Evolutionary conservation across 2,329 filamentous ascomycete species (phyloP), one percentile per base, ranked within the genome.

Genomic region (Aaosphaeria pasadenensis): DNA sequence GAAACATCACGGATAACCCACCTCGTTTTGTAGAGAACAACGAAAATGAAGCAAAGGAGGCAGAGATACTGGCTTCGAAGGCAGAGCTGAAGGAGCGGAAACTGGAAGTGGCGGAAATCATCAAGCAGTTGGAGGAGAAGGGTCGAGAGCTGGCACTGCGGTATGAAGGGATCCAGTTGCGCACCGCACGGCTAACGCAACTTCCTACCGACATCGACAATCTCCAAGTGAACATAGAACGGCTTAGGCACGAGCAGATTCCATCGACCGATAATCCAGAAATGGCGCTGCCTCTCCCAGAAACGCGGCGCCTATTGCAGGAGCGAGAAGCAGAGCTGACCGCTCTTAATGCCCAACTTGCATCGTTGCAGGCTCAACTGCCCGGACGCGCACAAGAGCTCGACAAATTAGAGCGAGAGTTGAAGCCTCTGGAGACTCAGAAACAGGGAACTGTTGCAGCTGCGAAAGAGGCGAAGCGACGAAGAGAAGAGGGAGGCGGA

Each of bases 1-100:
- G 91, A 57, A 86, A 89, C 54, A 95, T 97, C 59, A 90, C 95
- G 11, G 90, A 89, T 54, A 89, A 96, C 54, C 90, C 91, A 43
- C 94, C 92, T 0, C 79, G 91, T 11, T 87, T 97, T 41, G 88
- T 95, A 49, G 86, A 86, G 38, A 83, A 86, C 39, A 81, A 85
- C 59, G 91, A 97, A 64, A 97, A 96, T 66, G 54, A 64, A 4
- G 61, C 59, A 38, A 65, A 68, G 48, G 69, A 71, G 47, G 77
- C 80, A 48, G 85, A 89, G 51, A 75, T 89, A 11, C 78, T 77
- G 4, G 81, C 82, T 9, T 76, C 83, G 48, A 97, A 97, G 69
- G 83, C 83, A 11, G 80, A 82, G 43, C 78, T 97, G 32, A 90
- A 94, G 67, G 80, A 82, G 39, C 84, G 88, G 61, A 97, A 97